Percentiles rank a stretch among this genome's conserved stretches.
phyloP scores from a whole-genome alignment of 805 yeast species.

The Metschnikowia gelsemii region DNA sequence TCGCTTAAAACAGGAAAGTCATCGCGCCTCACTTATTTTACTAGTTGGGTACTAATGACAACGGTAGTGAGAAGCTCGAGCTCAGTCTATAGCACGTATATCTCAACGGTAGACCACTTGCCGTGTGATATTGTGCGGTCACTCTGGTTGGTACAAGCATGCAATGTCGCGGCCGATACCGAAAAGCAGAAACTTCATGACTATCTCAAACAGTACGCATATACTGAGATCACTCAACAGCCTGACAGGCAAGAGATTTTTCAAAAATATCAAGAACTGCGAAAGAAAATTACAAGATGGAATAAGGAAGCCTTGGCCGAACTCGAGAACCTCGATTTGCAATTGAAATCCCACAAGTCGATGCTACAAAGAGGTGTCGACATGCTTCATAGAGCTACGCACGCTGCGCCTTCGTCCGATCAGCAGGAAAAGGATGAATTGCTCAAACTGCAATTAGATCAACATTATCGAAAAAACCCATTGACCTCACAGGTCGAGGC shows the following conservation, averaged over 20 bases:
- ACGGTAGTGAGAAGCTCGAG: slow-evolving; percentile 26
- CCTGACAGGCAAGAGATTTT: slow-evolving; percentile 3
- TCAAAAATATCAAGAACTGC: slow-evolving; percentile 5
- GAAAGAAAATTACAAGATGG: slow-evolving; percentile 5
- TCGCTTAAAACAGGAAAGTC: too few relatives aligned
- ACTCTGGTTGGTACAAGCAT: slow-evolving; percentile 41
- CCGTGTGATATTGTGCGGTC: slow-evolving; percentile 45
- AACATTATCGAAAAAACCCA: slow-evolving; percentile 38
- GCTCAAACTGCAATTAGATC: slow-evolving; percentile 31
- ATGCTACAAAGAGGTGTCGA: slow-evolving; percentile 27
- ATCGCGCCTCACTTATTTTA: too few relatives aligned
- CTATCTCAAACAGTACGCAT: slow-evolving; percentile 13
- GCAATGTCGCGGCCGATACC: slow-evolving; percentile 31
- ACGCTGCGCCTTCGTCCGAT: slow-evolving; percentile 5
- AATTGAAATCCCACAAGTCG: slow-evolving; percentile 30
- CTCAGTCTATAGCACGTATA: slow-evolving; percentile 37
- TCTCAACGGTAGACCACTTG: slow-evolving; percentile 43
- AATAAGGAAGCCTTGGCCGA: slow-evolving; percentile 19
- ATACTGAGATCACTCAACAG: background rate
- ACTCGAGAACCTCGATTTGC: slow-evolving; percentile 26
- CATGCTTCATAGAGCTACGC: slow-evolving; percentile 24
- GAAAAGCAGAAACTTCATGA: slow-evolving; percentile 22
- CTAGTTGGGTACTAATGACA: too few relatives aligned
- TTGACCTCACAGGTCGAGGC: slow-evolving; percentile 41
- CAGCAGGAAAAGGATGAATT: slow-evolving; percentile 4